Conservation (phyloP, 176 grass and related monocot species). For the Cenchrus purpureus region DNA sequence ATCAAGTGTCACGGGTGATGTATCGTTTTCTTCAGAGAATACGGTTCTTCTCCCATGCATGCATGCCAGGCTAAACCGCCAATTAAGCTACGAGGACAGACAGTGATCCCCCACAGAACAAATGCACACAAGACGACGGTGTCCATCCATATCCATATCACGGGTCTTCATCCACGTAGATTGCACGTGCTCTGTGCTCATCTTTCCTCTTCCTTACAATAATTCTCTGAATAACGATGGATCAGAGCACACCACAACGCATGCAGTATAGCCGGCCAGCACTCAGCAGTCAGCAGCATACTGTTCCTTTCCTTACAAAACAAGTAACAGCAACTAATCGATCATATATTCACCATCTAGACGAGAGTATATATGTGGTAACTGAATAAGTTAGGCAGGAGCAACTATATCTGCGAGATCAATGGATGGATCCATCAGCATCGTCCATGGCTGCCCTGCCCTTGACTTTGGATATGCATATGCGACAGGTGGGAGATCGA, state of each 20-base stretch:
- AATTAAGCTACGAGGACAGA: neutral
- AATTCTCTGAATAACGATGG: neutral
- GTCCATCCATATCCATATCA: neutral
- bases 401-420: neutral
- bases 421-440: neutral
- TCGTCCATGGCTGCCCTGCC: neutral
- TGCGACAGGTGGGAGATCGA: too few species aligned
- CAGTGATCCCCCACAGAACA: neutral
- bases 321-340: neutral
- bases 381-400: neutral
- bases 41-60: constrained; percentile 13
- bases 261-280: neutral
- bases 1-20: constrained; percentile 28
- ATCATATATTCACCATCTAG: too few species aligned
- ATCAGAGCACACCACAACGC: neutral
- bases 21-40: constrained; percentile 42
- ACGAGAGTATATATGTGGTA: neutral
- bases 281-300: neutral
- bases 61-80: neutral
- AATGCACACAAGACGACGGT: neutral
- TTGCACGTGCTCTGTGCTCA: neutral
- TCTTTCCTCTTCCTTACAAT: too few species aligned
- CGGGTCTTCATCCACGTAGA: neutral
- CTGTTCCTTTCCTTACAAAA: constrained; percentile 7
- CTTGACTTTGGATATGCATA: constrained; percentile 6